A percentile compares a stretch with the other conserved stretches of the same genome.
Evolutionary conservation across 1,139 yeast genomes (phyloP).

Genomic region (Geotrichum carabidarum): DNA sequence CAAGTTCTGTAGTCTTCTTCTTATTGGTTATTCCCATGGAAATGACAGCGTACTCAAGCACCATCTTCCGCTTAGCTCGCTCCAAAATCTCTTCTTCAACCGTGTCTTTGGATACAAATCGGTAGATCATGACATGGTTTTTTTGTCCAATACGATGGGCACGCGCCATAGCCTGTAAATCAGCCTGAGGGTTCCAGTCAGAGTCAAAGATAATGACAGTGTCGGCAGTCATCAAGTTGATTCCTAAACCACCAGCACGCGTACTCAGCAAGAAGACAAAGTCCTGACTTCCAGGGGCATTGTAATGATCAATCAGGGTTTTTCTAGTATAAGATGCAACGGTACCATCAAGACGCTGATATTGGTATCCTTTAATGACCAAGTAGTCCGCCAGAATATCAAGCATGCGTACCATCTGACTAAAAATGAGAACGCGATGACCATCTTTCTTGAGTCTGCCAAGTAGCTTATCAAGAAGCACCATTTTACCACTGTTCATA

Average conservation of each 20-base stretch:
- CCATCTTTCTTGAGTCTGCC: conserved; percentile 86
- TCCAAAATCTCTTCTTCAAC: conserved; percentile 96
- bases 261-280: conserved; percentile 88
- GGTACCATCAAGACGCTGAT: conserved; percentile 95
- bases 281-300: conserved; percentile 89
- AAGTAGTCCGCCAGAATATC: conserved; percentile 93
- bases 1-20: conserved; percentile 44
- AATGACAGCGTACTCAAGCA: conserved; percentile 93
- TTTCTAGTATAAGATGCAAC: conserved; percentile 91
- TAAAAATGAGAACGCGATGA: conserved; percentile 87
- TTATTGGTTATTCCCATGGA: conserved; percentile 89
- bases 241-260: conserved; percentile 98
- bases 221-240: conserved; percentile 97
- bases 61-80: conserved; percentile 96
- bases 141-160: conserved; percentile 99
- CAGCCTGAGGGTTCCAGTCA: conserved; percentile 99
- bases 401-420: conserved; percentile 95
- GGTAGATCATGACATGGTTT: conserved; percentile 92
- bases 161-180: conserved; percentile 98
- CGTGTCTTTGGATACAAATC: conserved; percentile 94
- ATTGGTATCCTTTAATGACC: conserved; percentile 80
- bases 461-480: conserved; percentile 78
- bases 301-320: conserved; percentile 92
- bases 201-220: conserved; percentile 96
- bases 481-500: conserved; percentile 99